Percentiles rank a stretch among this genome's conserved stretches.
These are phyloP conservation scores for Capronia coronata DNA, from an alignment of 2,329 filamentous ascomycete genomes.

Conservation along the genomic window DNA sequence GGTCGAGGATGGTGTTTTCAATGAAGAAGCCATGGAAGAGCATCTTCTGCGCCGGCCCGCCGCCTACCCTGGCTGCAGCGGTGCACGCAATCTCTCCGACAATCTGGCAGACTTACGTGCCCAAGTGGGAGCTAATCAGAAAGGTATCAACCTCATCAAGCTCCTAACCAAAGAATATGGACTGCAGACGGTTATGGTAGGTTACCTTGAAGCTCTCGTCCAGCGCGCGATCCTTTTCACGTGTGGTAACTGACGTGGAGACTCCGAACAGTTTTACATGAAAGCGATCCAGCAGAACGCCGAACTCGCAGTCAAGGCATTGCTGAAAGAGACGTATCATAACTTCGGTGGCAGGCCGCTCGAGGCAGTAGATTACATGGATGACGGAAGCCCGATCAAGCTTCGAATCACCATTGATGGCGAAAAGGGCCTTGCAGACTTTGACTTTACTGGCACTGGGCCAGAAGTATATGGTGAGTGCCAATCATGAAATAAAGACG, in stretches of 20 bases:
- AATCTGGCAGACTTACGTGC: constrained; percentile 44
- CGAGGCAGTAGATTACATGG: constrained; percentile 36
- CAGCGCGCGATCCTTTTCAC: too few relatives aligned
- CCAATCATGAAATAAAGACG: too few relatives aligned
- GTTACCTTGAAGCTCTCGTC: too few relatives aligned
- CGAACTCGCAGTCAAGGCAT: constrained; percentile 33
- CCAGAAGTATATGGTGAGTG: constrained; percentile 32
- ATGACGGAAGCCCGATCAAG: constrained; percentile 36
- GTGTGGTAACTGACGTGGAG: too few relatives aligned
- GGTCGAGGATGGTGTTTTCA: constrained; percentile 33
- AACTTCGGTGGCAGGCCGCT: constrained; percentile 25
- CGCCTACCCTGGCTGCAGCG: constrained; percentile 12
- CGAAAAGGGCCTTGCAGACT: constrained; percentile 31
- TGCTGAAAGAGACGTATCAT: constrained; percentile 27
- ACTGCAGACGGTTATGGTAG: too few relatives aligned
- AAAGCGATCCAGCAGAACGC: constrained; percentile 35
- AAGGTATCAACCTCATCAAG: constrained; percentile 36
- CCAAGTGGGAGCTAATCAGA: constrained; percentile 40
- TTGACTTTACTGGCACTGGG: constrained; percentile 40
- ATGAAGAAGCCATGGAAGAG: constrained; percentile 32
- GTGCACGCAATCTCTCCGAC: constrained; percentile 32
- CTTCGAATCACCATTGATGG: constrained; percentile 35
- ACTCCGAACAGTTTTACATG: constrained; percentile 39
- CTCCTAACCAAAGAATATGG: constrained; percentile 35
- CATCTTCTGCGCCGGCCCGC: constrained; percentile 29